Conservation (phyloP, 371 early-diverging fungal species). For the Choanephora cucurbitarum region DNA sequence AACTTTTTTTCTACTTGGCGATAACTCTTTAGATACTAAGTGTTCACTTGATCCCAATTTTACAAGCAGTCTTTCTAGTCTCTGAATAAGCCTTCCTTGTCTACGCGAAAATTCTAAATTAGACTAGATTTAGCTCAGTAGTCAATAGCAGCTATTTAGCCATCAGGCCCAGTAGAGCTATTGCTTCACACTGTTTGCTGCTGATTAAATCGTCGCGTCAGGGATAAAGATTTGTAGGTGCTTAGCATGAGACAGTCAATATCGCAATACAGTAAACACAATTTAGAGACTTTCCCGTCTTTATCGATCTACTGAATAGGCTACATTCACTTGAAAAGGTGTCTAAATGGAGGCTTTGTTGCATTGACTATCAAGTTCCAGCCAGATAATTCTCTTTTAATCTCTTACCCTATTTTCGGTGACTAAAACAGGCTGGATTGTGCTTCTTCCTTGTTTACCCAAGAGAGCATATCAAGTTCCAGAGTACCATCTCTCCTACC, state of each 20-base stretch:
- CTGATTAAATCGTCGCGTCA: conserved; percentile 3
- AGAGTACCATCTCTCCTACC: conserved; percentile 8
- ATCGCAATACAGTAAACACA: too few species aligned
- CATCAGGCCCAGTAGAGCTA: conserved; percentile 1
- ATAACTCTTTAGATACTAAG: conserved; percentile 1
- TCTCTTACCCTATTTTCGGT: neutral
- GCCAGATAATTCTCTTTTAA: neutral
- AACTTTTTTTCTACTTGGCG: neutral
- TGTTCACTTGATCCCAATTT: neutral
- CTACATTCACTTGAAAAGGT: neutral
- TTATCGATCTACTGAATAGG: neutral
- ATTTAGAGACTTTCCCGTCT: neutral
- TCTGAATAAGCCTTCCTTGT: neutral
- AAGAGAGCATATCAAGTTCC: conserved; percentile 5
- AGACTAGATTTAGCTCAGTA: neutral
- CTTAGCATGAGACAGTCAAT: neutral
- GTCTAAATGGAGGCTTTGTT: conserved; percentile 1
- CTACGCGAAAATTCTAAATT: neutral
- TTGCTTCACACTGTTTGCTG: conserved; percentile 1
- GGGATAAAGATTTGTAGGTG: neutral
- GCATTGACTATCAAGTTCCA: conserved; percentile 1
- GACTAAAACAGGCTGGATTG: neutral
- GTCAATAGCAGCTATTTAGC: neutral
- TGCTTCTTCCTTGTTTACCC: conserved; percentile 5
- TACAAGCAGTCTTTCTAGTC: conserved; percentile 1